Base-by-base conservation (phyloP, 331 rosid species). In the Phaseolus coccineus region DNA sequence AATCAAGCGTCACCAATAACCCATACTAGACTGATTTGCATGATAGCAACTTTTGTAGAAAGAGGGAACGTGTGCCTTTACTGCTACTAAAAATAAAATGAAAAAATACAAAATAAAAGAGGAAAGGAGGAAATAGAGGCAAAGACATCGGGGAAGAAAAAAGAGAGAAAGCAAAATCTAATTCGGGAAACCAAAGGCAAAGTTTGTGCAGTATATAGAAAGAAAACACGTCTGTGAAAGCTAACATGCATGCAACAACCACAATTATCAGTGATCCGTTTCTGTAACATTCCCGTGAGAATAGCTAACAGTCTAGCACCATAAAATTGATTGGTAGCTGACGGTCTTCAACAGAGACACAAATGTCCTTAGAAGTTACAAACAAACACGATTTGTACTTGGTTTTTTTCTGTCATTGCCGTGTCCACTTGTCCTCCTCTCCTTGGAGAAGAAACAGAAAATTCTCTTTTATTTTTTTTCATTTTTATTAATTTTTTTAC, bases 81-180 rank as follows among this genome's bases (percentile, higher is more conserved):
- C 33, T 66, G 58, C 62, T 15, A 7, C 63, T 13, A 50, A 67
- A 69, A 42, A 42, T 42, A 42, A 42, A 42, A 57, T 53, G 6
- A 31, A 31, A 7, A 6, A 3, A 33, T 31, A 62, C 16, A 62
- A 30, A 31, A 31, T 33, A 63, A 35, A 67, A 61, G 25, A 40
- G 33, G 28, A 66, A 59, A 35, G 7, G 77, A 84, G 84, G 57
- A 77, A 81, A 72, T 57, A 57, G 50, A 28, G 81, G 85, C 82
- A 53, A 37, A 66, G 70, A 30, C 69, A 50, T 51, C 74, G 79
- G 81, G 46, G 64, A 59, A 31, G 65, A 22, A 25, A 24, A 59
- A 42, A 68, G 51, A 50, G 73, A 65, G 15, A 25, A 76, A 30
- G 5, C 6, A 4, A 33, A 35, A 56, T 37, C 81, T 63, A 79